Percentiles rank a stretch among this genome's conserved stretches.
Evolutionary conservation across 306 rosid species (phyloP).

Genomic region (Cicer arietinum): DNA sequence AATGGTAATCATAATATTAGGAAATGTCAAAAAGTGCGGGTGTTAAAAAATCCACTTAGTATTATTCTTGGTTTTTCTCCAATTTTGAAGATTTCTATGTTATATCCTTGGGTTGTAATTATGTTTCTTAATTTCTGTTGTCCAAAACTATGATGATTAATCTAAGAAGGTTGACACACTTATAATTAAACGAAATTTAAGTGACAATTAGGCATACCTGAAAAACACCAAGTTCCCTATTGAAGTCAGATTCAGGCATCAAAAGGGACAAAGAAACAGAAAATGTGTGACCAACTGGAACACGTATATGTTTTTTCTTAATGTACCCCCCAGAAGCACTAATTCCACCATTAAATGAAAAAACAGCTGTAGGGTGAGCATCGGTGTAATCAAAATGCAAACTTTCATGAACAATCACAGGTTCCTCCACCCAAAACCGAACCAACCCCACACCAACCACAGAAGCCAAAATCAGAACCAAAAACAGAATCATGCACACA

Average conservation of each 20-base stretch:
- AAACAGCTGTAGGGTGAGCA: conserved; percentile 64
- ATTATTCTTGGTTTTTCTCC: no score
- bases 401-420: conserved; percentile 55
- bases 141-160: no score
- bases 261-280: conserved; percentile 57
- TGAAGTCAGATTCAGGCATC: conserved; percentile 90
- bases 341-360: conserved; percentile 42
- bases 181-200: background rate
- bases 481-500: conserved; percentile 58
- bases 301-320: conserved; percentile 47
- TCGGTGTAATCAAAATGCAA: conserved; percentile 77
- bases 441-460: conserved; percentile 62
- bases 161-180: no score
- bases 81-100: no score
- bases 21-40: no score
- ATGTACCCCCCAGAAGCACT: conserved; percentile 12
- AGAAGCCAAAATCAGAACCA: conserved; percentile 53
- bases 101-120: no score
- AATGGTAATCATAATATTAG: background rate
- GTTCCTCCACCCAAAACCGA: conserved; percentile 71
- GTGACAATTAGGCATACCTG: conserved; percentile 59
- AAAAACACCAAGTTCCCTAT: conserved; percentile 73
- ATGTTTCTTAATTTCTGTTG: no score
- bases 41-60: no score
- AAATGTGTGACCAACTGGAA: conserved; percentile 77